Conservation (phyloP, 2,329 filamentous ascomycete genomes). For the Tolypocladium tropicale region DNA sequence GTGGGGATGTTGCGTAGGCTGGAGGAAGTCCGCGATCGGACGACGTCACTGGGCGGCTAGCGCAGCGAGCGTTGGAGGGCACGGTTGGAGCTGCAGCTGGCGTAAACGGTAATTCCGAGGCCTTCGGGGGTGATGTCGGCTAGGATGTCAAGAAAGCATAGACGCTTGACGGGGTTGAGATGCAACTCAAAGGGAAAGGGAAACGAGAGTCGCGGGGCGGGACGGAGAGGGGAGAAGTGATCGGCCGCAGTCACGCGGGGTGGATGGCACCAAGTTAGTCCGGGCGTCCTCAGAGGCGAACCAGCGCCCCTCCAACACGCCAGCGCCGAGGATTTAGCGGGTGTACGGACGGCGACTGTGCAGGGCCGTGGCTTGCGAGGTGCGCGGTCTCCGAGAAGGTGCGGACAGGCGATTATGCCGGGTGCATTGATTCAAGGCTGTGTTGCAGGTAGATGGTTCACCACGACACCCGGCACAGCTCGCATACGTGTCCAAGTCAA, state of each 20-base stretch:
- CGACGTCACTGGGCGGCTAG: background rate
- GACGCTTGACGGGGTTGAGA: background rate
- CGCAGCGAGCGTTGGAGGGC: background rate
- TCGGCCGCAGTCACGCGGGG: background rate
- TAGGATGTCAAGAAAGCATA: background rate
- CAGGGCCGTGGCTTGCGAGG: background rate
- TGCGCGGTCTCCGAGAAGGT: background rate
- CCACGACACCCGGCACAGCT: too few species aligned
- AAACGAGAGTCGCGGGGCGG: background rate
- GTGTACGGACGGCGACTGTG: background rate
- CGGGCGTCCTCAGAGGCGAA: too few species aligned
- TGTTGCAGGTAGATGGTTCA: too few species aligned
- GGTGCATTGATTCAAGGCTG: background rate
- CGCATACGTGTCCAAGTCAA: background rate
- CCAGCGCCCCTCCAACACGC: background rate
- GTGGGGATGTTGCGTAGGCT: constrained; percentile 4
- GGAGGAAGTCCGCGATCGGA: background rate
- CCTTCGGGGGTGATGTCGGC: background rate
- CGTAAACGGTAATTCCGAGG: background rate
- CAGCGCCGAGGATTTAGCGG: background rate
- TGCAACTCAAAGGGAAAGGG: background rate
- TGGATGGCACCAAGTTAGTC: background rate
- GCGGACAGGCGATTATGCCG: background rate
- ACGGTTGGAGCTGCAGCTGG: background rate
- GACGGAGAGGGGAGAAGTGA: background rate